Base-by-base conservation (phyloP, 1,284 basidiomycete species). In the Marasmius oreades region DNA sequence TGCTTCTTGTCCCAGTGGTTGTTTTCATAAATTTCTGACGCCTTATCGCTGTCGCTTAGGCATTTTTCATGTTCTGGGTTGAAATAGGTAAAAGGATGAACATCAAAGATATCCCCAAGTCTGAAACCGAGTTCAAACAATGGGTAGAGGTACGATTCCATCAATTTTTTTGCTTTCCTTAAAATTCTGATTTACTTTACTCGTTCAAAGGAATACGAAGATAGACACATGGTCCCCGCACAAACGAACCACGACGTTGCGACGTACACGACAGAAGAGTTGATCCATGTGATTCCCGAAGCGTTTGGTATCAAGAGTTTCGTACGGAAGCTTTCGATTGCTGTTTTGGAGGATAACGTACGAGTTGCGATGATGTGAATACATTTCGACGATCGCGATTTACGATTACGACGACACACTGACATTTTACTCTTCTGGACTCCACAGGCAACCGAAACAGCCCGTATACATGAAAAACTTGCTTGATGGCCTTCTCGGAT, bases 331-430 rank as follows among this genome's bases (percentile, higher is more conserved):
- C 50, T 76, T n/a, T 58, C 67, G 0, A 62, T 72, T 16, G 69
- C 70, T 33, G 51, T 77, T 11, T 57, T 79, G 28, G 73, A 76
- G 5, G 75, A 77, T 5, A 63, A 65, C 10, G 71, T 75, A 1
- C 67, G 77, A 11, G 65, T 67, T 10, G 74, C 75, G 1, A 78
- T 79, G 77, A 73, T 76, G 77, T 78, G 55, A 24, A 70, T 71
- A 5, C 51, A 23, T 26, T 33, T 18, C 39, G 50, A 42, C 39
- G 11, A 14, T 39, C 50, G 1, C 18, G 4, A 28, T 31, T n/a
- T 33, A 1, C 8, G 47, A 4, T 22, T 3, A 22, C n/a, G 7
- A 16, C 22, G n/a, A 45, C 3, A n/a, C 34, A 36, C 16, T 5
- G 45, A 16, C 6, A 23, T 26, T 5, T 14, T 11, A 24, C 16